These are phyloP conservation scores for Fonsecaea monophora DNA, from an alignment of 2,329 filamentous ascomycete species.

Conservation along the genomic window DNA sequence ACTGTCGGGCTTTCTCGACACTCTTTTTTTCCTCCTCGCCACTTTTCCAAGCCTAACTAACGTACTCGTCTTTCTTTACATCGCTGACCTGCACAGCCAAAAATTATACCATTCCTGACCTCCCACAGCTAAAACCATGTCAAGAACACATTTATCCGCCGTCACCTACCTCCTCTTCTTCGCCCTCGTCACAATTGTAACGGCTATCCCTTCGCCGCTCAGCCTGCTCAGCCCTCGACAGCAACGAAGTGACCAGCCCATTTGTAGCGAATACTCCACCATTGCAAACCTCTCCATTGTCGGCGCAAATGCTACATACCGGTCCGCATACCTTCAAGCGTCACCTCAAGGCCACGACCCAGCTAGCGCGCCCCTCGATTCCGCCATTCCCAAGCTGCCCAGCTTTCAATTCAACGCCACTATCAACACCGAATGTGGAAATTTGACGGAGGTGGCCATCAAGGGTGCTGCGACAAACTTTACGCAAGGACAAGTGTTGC, in stretches of 20 bases:
- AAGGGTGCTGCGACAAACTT: constrained; percentile 29
- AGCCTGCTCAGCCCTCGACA: constrained; percentile 19
- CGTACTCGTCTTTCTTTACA: background rate
- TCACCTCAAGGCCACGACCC: constrained; percentile 34
- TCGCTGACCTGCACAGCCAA: background rate
- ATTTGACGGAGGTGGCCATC: constrained; percentile 30
- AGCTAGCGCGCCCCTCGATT: constrained; percentile 28
- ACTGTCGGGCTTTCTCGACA: background rate
- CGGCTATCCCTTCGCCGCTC: constrained; percentile 26
- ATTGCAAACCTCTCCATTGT: constrained; percentile 35
- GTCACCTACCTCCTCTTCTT: constrained; percentile 24
- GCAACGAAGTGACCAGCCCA: constrained; percentile 5
- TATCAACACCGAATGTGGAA: constrained; percentile 31
- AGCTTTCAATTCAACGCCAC: constrained; percentile 20
- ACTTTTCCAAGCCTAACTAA: background rate
- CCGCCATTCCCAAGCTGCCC: constrained; percentile 23
- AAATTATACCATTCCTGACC: background rate
- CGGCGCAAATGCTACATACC: constrained; percentile 36
- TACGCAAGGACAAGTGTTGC: constrained; percentile 28
- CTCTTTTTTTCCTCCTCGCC: background rate
- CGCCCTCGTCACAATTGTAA: constrained; percentile 23
- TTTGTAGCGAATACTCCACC: constrained; percentile 26
- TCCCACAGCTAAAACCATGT: constrained; percentile 18
- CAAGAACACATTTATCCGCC: constrained; percentile 4
- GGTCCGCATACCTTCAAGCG: constrained; percentile 30